phyloP scores from a whole-genome alignment of 306 rosid genomes.

The Erythrophleum fordii region DNA sequence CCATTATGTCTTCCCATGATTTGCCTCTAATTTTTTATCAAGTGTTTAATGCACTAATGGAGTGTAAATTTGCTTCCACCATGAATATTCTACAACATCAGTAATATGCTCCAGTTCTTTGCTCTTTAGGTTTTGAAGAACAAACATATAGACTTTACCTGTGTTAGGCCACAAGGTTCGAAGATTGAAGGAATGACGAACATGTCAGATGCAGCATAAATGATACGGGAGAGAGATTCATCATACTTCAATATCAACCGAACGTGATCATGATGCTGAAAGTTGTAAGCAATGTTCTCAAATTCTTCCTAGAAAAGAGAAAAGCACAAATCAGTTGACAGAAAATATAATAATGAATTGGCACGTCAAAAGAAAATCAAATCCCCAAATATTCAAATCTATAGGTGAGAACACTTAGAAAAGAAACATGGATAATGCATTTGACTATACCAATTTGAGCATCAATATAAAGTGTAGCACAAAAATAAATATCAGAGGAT shows the following conservation, averaged over 20 bases:
- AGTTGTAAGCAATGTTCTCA: constrained; percentile 75
- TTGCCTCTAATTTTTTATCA: not conserved
- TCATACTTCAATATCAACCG: constrained; percentile 84
- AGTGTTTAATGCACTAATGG: constrained; percentile 4
- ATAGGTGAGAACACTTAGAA: not conserved
- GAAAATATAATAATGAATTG: constrained; percentile 27
- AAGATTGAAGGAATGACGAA: constrained; percentile 89
- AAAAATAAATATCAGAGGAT: not conserved
- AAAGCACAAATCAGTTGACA: constrained; percentile 35
- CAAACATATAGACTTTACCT: constrained; percentile 54
- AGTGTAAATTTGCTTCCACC: constrained; percentile 1
- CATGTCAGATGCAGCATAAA: constrained; percentile 91
- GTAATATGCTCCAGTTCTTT: not conserved
- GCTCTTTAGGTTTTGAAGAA: constrained; percentile 22
- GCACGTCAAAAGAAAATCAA: not conserved
- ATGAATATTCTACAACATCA: not conserved
- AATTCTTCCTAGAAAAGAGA: constrained; percentile 71
- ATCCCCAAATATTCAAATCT: not conserved
- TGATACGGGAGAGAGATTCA: constrained; percentile 84
- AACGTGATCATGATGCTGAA: constrained; percentile 69
- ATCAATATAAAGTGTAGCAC: not conserved
- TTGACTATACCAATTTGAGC: not conserved
- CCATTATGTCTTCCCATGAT: no score
- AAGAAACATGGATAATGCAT: not conserved
- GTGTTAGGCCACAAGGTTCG: constrained; percentile 98